A percentile compares a stretch with the other conserved stretches of the same genome.
phyloP scores from a whole-genome alignment of 352 stramenopile species.

The Pythium folliculosum region DNA sequence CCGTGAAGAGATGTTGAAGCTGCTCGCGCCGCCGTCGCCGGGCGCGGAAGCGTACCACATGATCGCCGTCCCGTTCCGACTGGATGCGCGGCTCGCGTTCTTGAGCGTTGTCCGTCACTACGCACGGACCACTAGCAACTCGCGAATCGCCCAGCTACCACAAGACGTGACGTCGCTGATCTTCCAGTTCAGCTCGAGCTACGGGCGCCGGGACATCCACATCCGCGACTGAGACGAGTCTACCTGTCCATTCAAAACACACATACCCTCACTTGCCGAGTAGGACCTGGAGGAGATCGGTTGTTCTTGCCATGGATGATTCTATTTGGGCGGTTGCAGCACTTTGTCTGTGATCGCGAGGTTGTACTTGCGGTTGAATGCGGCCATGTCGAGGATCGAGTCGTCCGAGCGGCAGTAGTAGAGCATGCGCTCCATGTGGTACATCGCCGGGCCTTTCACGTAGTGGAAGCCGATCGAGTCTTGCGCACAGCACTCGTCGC shows the following conservation, averaged over 20 bases:
- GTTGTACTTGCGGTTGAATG: slow-evolving; percentile 16
- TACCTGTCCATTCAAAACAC: slow-evolving; percentile 62
- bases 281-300: slow-evolving; percentile 36
- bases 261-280: background rate
- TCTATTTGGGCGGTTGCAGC: slow-evolving; percentile 7
- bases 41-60: no score
- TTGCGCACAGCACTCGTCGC: slow-evolving; percentile 51
- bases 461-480: slow-evolving; percentile 85
- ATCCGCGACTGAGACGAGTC: slow-evolving; percentile 28
- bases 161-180: no score
- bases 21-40: no score
- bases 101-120: background rate
- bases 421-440: slow-evolving; percentile 72
- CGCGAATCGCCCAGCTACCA: slow-evolving; percentile 42
- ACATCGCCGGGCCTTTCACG: slow-evolving; percentile 69
- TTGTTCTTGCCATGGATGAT: slow-evolving; percentile 14
- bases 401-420: slow-evolving; percentile 60
- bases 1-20: no score
- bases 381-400: slow-evolving; percentile 11
- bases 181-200: no score
- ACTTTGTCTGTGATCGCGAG: slow-evolving; percentile 16
- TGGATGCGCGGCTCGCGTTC: no score
- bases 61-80: no score
- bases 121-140: slow-evolving; percentile 56
- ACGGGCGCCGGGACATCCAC: no score